These are phyloP conservation scores for Pisolithus orientalis DNA, from an alignment of 768 basidiomycete genomes.

Conservation along the genomic window DNA sequence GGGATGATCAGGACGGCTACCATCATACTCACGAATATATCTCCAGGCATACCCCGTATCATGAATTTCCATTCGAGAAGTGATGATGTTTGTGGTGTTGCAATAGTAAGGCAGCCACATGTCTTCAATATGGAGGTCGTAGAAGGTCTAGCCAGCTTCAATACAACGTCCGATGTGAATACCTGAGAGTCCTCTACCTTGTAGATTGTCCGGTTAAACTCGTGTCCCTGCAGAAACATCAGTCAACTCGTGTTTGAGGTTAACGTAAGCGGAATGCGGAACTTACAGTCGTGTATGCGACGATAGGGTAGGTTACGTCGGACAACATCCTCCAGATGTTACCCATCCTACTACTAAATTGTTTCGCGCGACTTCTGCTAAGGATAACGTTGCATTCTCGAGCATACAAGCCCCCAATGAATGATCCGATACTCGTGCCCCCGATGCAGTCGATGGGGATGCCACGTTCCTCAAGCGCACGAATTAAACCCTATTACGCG, in stretches of 20 bases:
- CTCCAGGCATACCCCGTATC: conserved; percentile 99
- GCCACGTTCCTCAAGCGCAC: conserved; percentile 84
- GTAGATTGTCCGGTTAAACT: conserved; percentile 92
- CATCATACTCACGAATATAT: conserved; percentile 58
- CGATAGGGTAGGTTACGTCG: conserved; percentile 79
- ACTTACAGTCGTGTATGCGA: conserved; percentile 68
- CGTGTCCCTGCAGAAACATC: conserved; percentile 64
- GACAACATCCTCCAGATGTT: conserved; percentile 92
- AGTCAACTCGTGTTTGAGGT: background rate
- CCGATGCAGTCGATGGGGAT: conserved; percentile 94
- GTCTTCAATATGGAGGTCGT: conserved; percentile 91
- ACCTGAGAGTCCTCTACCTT: conserved; percentile 43
- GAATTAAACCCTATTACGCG: conserved; percentile 70
- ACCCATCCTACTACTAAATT: conserved; percentile 87
- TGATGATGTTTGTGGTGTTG: conserved; percentile 96
- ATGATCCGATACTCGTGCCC: conserved; percentile 89
- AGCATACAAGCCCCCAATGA: conserved; percentile 93
- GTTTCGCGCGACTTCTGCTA: conserved; percentile 79
- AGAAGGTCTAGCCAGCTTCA: conserved; percentile 61
- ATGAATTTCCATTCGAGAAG: conserved; percentile 95
- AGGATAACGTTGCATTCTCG: conserved; percentile 89
- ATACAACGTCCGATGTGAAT: background rate
- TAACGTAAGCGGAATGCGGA: conserved; percentile 2
- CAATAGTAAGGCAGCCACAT: conserved; percentile 99
- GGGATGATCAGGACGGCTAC: background rate